These are phyloP conservation scores for Ciborinia camelliae DNA, from an alignment of 2,329 filamentous ascomycete genomes.

Conservation along the genomic window DNA sequence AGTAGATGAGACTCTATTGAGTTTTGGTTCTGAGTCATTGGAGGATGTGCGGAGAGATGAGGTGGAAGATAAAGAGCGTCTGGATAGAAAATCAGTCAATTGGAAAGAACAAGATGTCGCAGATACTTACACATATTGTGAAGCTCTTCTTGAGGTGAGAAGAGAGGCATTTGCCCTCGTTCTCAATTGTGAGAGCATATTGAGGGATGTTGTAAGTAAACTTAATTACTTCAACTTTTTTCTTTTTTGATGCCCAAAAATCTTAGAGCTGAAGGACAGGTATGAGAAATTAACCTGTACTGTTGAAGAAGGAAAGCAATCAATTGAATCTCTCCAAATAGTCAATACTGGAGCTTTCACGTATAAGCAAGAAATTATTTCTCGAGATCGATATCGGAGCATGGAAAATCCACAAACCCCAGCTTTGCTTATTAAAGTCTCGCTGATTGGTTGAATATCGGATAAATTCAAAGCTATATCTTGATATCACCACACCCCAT, in stretches of 20 bases:
- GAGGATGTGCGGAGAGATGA: conserved; percentile 29
- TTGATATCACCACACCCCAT: not conserved
- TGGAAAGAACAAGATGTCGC: not conserved
- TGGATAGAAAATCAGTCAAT: conserved; percentile 23
- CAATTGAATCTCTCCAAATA: not conserved
- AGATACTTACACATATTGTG: conserved; percentile 34
- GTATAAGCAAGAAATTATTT: conserved; percentile 19
- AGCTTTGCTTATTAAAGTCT: conserved; percentile 12
- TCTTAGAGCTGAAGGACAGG: not conserved
- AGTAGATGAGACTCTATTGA: conserved; percentile 79
- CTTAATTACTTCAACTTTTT: conserved; percentile 10
- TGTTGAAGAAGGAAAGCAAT: not conserved
- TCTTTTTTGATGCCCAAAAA: not conserved
- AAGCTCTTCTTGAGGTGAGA: conserved; percentile 32
- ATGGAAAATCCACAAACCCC: conserved; percentile 3
- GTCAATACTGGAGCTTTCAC: not conserved
- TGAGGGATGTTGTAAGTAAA: conserved; percentile 12
- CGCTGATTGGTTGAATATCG: conserved; percentile 4
- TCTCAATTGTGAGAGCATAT: conserved; percentile 35
- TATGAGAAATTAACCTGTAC: not conserved
- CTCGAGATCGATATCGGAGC: conserved; percentile 20
- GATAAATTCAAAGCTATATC: not conserved
- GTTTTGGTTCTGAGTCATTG: conserved; percentile 40
- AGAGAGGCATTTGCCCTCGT: conserved; percentile 32
- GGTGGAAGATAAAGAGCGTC: conserved; percentile 36